phyloP scores from a whole-genome alignment of 371 early-diverging fungal species.

The Gilbertella persicaria region DNA sequence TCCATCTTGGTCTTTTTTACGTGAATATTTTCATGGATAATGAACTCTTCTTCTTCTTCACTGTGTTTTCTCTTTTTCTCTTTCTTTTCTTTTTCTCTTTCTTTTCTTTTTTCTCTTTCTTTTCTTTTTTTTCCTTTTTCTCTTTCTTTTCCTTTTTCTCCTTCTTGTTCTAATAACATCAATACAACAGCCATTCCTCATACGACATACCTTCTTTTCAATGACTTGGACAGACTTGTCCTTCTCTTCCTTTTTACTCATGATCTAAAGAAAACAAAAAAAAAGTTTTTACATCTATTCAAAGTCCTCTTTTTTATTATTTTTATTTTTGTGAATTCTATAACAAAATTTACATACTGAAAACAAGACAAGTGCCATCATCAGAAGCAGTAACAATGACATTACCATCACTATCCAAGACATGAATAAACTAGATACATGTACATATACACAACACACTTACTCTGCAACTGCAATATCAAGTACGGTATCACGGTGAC shows the following conservation, averaged over 20 bases:
- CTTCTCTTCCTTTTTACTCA: too few relatives aligned
- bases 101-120: conserved; percentile 7
- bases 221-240: too few relatives aligned
- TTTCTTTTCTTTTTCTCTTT: conserved; percentile 15
- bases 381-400: conserved; percentile 79
- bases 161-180: conserved; percentile 17
- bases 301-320: too few relatives aligned
- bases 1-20: conserved; percentile 3
- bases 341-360: conserved; percentile 57
- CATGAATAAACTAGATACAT: not conserved
- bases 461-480: conserved; percentile 74
- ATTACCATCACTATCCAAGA: conserved; percentile 63
- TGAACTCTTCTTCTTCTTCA: conserved; percentile 18
- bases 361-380: conserved; percentile 75
- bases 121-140: conserved; percentile 5
- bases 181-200: too few relatives aligned
- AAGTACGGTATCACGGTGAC: conserved; percentile 88
- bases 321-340: too few relatives aligned
- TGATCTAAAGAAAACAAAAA: too few relatives aligned
- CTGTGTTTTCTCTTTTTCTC: conserved; percentile 21
- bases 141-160: conserved; percentile 8
- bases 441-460: conserved; percentile 6
- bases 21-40: conserved; percentile 14
- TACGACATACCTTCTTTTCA: too few relatives aligned
- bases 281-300: too few relatives aligned